Base-by-base conservation (phyloP, 306 rosid species). In the Ormosia semicastrata region DNA sequence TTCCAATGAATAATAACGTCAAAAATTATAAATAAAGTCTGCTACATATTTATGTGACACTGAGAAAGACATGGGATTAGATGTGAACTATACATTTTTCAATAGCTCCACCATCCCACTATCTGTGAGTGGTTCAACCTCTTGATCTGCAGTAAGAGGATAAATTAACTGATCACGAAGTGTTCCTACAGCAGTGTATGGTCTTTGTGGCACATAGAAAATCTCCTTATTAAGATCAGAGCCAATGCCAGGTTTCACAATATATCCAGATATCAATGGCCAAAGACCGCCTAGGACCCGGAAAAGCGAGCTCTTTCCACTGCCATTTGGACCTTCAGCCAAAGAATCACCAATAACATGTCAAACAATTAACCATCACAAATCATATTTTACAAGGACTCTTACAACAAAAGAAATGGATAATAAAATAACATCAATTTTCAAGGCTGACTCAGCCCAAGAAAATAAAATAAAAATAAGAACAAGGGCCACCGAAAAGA, bases 221-320 rank as follows among this genome's bases (percentile, higher is more conserved):
- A 96, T 96, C 81, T 96, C 99, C 88, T 96, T 96, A 74, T 96
- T 96, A 76, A 96, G 99, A 89, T 96, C 94, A 75, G 98, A 89
- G 77, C 99, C 99, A 86, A 90, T 86, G 78, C 98, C 99, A 53
- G 99, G 99, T 82, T 96, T 96, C 85, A 92, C 96, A 59, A 96
- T 93, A 88, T 89, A 89, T 57, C 99, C 99, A 77, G 97, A 92
- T 59, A 93, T 90, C 80, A 96, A 78, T 17, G 99, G 99, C 99
- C 99, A 96, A 49, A 96, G 98, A 78, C 99, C 99, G 30, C 99
- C 99, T 77, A 96, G 83, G 85, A 96, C 99, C 63, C 99, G 91
- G 85, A 96, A 96, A 85, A 96, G 99, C 4, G 99, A 93, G 89
- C 99, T 96, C 89, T 96, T 96, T 71, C 99, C 99, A 68, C 99